Evolutionary conservation across 2,329 filamentous ascomycete genomes (phyloP), one percentile per base, ranked within the genome.

Genomic region (Tolypocladium guangdongense): DNA sequence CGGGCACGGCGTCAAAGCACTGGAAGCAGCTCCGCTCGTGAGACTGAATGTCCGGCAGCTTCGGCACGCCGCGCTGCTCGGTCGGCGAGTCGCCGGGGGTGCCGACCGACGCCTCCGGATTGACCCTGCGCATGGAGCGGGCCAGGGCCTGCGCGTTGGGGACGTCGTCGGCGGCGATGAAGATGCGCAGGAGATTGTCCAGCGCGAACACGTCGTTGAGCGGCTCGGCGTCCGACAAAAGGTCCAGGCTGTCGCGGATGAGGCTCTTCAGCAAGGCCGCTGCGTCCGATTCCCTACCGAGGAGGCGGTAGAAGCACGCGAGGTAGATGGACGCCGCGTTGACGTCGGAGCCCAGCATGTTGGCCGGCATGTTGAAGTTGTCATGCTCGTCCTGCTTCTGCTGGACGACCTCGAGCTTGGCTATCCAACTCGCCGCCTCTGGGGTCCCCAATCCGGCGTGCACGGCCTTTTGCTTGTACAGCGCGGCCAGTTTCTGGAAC

Each of bases 271-370:
- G 62, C 22, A 71, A 58, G 3, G 54, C 52, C 2, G 61, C 57
- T 0, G 71, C 64, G 5, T 66, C 65, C 0, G 51, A 39, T 6
- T 54, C 58, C 27, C 64, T 57, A 4, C 65, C 64, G 0, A 63
- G 56, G 2, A 70, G 63, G 0, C 69, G 66, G 55, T 71, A 68
- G 52, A 73, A 65, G 16, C 71, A 61, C 1, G 69, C 64, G 12
- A 72, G 64, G 55, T 71, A 74, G 24, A 74, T 67, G 18, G 69
- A 66, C 0, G 71, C 71, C 2, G 67, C 66, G 50, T 74, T 74
- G 55, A 72, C 64, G 36, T 74, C 71, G 0, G 70, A 71, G 0
- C 71, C 71, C 1, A 69, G 65, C 59, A 73, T 71, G 53, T 66
- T 64, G 22, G 68, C 58, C 4, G 71, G 71, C 57, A 74, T 69